Base-by-base conservation (phyloP, 129 eudicot species). In the Logfia minima region DNA sequence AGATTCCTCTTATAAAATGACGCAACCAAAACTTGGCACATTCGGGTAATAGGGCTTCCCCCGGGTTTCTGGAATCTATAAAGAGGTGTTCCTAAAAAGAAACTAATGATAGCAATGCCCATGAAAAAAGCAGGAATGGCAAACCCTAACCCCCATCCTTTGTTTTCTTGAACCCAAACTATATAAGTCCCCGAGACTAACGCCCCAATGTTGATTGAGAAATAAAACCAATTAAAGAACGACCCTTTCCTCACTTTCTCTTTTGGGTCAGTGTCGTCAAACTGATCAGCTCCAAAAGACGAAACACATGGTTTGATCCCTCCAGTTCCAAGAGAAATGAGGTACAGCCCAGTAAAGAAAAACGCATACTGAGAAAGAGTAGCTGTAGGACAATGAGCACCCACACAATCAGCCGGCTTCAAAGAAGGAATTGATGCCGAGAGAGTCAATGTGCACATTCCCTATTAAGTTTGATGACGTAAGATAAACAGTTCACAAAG, bases 291-390 rank as follows among this genome's bases (percentile, higher is more conserved):
- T 11, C 93, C 90, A 71, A 86, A 88, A 7, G 90, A 88, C 1
- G 93, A 88, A 43, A 88, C 93, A 55, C 93, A 86, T n/a, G 93
- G 88, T 70, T 88, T 88, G 39, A 88, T 75, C 16, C 93, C 93
- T 8, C 93, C 90, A 4, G 90, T 88, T 56, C 93, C 93, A 2
- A 88, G 85, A 14, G 93, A 88, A 35, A 85, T 85, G 26, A 88
- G 77, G 68, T 84, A 88, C 24, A 88, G 87, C 13, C 84, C 85
- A 1, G 81, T 24, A 37, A 78, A 79, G 69, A 75, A 60, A 61
- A 83, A 21, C 5, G 83, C 80, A 52, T 70, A 72, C 21, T 79
- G 86, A 51, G 70, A 61, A 62, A 71, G 41, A 22, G 82, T 79
- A 16, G 77, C 82, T 43, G 77, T 45, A 71, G 82, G 82, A 58